Evolutionary conservation across 306 rosid genomes (phyloP).

Genomic region (Pachyrhizus erosus): DNA sequence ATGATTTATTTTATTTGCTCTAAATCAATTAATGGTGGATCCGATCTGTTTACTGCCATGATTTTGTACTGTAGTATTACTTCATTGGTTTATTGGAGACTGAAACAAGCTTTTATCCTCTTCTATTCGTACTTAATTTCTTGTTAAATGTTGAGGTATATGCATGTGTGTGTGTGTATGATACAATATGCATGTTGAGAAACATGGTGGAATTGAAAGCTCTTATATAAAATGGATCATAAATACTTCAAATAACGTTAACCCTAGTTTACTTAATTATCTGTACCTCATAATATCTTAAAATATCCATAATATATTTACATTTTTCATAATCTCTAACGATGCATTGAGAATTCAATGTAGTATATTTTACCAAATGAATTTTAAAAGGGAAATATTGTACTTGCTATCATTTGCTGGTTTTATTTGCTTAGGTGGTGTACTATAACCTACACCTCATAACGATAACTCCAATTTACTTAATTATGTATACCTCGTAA

Average conservation of each 20-base stretch:
- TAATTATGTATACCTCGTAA: not conserved
- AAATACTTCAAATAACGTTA: not conserved
- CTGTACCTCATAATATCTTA: not conserved
- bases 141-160: not conserved
- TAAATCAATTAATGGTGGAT: constrained; percentile 8
- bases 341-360: not conserved
- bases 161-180: not conserved
- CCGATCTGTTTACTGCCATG: constrained; percentile 14
- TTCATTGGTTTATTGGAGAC: constrained; percentile 40
- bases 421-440: constrained; percentile 24
- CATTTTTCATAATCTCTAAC: too few species aligned
- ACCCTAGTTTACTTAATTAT: not conserved
- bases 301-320: not conserved
- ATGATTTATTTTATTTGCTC: constrained; percentile 23
- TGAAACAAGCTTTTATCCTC: constrained; percentile 20
- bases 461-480: too few species aligned
- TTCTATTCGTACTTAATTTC: not conserved
- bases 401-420: constrained; percentile 21
- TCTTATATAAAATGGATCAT: not conserved
- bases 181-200: not conserved
- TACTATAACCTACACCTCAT: not conserved
- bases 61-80: constrained; percentile 11
- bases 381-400: constrained; percentile 16
- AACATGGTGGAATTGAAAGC: not conserved
- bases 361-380: not conserved